These are phyloP conservation scores for Cyclostephanos tholiformis DNA, from an alignment of 108 stramenopile genomes.

Conservation along the genomic window DNA sequence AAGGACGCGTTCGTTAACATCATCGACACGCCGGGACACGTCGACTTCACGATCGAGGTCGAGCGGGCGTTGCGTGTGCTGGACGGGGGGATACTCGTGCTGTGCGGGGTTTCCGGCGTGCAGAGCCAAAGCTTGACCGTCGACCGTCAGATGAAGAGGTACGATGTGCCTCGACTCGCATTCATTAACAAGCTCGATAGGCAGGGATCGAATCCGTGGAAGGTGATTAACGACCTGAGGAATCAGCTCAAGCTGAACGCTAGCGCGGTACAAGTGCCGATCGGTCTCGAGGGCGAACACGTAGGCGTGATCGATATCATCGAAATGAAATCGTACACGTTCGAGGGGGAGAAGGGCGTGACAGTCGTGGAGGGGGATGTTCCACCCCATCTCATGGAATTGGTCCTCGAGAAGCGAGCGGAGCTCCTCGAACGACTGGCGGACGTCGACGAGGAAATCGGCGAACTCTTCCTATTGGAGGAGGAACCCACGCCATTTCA, in stretches of 20 bases:
- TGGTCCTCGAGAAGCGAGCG: conserved; percentile 74
- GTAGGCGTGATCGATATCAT: conserved; percentile 95
- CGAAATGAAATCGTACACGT: conserved; percentile 62
- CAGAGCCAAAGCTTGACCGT: conserved; percentile 99
- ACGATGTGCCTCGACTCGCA: conserved; percentile 97
- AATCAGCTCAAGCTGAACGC: conserved; percentile 95
- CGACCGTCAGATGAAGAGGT: conserved; percentile 99
- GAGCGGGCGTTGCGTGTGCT: conserved; percentile 98
- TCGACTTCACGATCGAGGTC: conserved; percentile 96
- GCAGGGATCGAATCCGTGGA: conserved; percentile 91
- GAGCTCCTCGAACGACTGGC: conserved; percentile 94
- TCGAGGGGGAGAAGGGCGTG: conserved; percentile 93
- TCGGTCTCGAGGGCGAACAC: conserved; percentile 94
- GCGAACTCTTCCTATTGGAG: conserved; percentile 96
- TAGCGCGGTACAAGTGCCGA: conserved; percentile 95
- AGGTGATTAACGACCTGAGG: conserved; percentile 85
- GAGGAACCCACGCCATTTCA: conserved; percentile 85
- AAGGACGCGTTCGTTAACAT: conserved; percentile 97
- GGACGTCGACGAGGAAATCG: conserved; percentile 97
- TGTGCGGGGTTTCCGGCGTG: conserved; percentile 98
- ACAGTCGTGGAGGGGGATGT: conserved; percentile 80
- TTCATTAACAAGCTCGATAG: conserved; percentile 99
- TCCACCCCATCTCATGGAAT: conserved; percentile 77
- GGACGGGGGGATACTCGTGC: conserved; percentile 96
- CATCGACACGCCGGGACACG: conserved; percentile 99